Evolutionary conservation across 805 yeast genomes (phyloP), one percentile per base, ranked within the genome.

Genomic region (Lipomyces chichibuensis): DNA sequence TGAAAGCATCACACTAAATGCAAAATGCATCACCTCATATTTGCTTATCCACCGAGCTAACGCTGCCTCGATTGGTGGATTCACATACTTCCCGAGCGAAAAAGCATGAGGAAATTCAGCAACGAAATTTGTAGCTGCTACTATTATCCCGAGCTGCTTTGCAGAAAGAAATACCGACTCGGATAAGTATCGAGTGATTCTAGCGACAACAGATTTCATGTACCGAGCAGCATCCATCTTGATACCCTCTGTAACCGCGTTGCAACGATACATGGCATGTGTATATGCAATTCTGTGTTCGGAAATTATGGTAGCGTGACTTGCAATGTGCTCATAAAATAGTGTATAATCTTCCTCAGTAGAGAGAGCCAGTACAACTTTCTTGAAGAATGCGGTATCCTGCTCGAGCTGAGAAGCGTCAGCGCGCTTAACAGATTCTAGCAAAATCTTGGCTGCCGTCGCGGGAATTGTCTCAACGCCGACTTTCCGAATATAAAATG

Each of bases 21-120:
- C 78, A 73, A 87, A 84, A 53, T 82, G 80, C 70, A 90, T 73
- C n/a, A 85, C 80, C 0, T 67, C 65, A 1, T 73, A 75, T 33
- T 81, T 70, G 14, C 71, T 69, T 0, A 85, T 73, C 89, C 92
- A 89, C 46, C 75, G 71, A 1, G 78, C 76, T 0, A 73, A 59
- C 0, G 75, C 71, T 33, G 74, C 74, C 57, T 75, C 76, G 1
- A 79, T 56, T n/a, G 77, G 66, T 9, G 80, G 74, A 37, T 78
- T 79, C 37, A 76, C 25, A 2, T 51, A 13, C 20, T 56, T 54
- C 20, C 63, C 65, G 6, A 65, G 51, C 6, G 25, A 8, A n/a
- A 62, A 60, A 6, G n/a, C 29, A 3, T n/a, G 25, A 5, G 58
- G 53, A 35, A 53, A 61, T 9, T 35, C 63, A 13, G 51, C 56